Conservation (phyloP, 306 rosid genomes). For the Cicer yamashitae region DNA sequence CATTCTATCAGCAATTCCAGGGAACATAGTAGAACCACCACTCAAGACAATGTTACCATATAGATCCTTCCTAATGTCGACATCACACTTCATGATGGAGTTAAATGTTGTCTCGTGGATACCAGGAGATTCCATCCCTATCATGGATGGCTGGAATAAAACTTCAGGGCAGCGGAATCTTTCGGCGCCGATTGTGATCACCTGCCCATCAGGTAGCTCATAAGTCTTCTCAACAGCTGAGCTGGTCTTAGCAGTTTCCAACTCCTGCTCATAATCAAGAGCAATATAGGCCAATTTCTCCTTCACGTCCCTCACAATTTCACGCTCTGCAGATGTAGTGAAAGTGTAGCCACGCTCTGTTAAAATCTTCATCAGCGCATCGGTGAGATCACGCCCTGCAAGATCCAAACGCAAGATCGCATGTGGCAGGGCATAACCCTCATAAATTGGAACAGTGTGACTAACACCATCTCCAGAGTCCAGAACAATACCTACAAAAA, state of each 20-base stretch:
- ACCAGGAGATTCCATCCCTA: conserved; percentile 62
- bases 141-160: conserved; percentile 63
- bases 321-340: conserved; percentile 84
- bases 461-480: conserved; percentile 63
- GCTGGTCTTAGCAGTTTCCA: conserved; percentile 77
- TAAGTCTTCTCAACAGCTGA: conserved; percentile 83
- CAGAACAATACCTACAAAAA: conserved; percentile 57
- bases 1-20: conserved; percentile 66
- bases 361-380: conserved; percentile 81
- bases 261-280: conserved; percentile 79
- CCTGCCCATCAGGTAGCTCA: conserved; percentile 66
- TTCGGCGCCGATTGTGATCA: conserved; percentile 61
- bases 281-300: conserved; percentile 73
- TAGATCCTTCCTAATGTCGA: conserved; percentile 60
- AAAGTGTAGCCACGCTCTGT: conserved; percentile 85
- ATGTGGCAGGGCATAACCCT: conserved; percentile 61
- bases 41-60: conserved; percentile 66
- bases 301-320: conserved; percentile 80
- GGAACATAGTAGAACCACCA: conserved; percentile 69
- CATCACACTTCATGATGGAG: conserved; percentile 67
- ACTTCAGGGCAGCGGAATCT: conserved; percentile 66
- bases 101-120: conserved; percentile 61
- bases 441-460: conserved; percentile 60
- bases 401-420: conserved; percentile 77
- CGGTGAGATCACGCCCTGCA: conserved; percentile 86